Evolutionary conservation across 2,329 filamentous ascomycete genomes (phyloP).

Genomic region (Thielaviopsis cerberus): DNA sequence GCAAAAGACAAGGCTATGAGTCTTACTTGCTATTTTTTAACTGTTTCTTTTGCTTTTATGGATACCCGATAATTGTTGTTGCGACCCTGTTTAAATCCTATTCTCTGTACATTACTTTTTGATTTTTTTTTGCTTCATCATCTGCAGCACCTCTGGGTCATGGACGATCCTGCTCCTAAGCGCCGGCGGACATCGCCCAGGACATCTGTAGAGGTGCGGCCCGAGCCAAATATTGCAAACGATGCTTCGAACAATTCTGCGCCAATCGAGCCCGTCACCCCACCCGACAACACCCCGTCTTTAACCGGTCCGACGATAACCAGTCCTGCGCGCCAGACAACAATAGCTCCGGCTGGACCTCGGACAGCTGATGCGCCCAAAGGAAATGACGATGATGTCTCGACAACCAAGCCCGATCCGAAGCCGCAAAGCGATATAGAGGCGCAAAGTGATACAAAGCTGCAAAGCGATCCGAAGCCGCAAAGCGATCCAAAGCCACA

Average conservation of each 20-base stretch:
- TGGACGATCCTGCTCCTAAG: slow-evolving; percentile 42
- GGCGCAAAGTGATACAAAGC: no score
- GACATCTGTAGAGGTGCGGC: slow-evolving; percentile 21
- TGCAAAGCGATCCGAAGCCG: no score
- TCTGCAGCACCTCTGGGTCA: slow-evolving; percentile 13
- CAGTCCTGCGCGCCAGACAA: slow-evolving; percentile 32
- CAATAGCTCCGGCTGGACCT: slow-evolving; percentile 3
- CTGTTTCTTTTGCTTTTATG: neutral
- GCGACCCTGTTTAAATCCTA: neutral
- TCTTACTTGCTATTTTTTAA: neutral
- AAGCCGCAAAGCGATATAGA: no score
- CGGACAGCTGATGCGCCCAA: slow-evolving; percentile 3
- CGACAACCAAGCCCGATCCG: neutral
- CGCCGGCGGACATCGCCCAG: slow-evolving; percentile 43
- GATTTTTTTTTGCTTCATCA: neutral
- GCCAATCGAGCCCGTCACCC: slow-evolving; percentile 16
- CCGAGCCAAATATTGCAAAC: slow-evolving; percentile 9
- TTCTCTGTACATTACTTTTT: neutral
- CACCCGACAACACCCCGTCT: slow-evolving; percentile 26
- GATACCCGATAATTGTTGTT: neutral
- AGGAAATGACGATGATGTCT: neutral
- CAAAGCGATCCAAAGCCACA: no score
- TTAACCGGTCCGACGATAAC: slow-evolving; percentile 50
- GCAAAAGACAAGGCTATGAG: neutral
- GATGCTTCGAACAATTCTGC: slow-evolving; percentile 13